Base-by-base conservation (phyloP, 306 rosid species). In the Ceratonia siliqua region DNA sequence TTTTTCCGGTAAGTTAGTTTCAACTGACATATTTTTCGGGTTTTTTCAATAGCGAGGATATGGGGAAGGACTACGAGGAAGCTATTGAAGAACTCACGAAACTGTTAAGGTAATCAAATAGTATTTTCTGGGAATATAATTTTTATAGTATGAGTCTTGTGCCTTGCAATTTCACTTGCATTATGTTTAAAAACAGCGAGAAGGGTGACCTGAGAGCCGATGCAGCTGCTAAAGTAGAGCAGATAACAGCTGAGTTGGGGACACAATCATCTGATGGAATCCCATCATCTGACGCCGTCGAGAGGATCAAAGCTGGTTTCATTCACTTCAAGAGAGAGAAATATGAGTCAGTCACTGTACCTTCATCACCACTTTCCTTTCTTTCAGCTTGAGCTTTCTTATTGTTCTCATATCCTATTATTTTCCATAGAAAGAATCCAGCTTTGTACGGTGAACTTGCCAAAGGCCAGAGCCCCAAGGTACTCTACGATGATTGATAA, bases 391-490 rank as follows among this genome's bases (percentile, higher is more conserved):
- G 69, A 38, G 43, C 46, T 72, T 79, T 72, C 81, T 74, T 9
- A 64, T 17, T 33, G 17, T 32, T 33, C 22, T 32, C 20, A 32
- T 32, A 38, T 45, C 3, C 15, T 14, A 2, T 41, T 48, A 21
- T 22, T 33, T 39, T 43, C 53, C 36, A 54, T 92, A 95, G 99
- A 77, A 85, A 72, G 63, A 92, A 82, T 35, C 98, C 99, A 17
- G 96, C 88, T 43, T 84, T 95, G 67, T 89, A 83, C 78, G 85
- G 85, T 20, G 98, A 95, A 80, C 98, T 95, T 62, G 92, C 99
- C 80, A 90, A 87, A 65, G 99, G 99, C 49, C 99, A 95, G 73
- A 80, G 89, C 74, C 99, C 99, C 81, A 84, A 80, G 97, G 98
- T 91, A 78, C 17, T n/a, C 0, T 58, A 21, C 54, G 53, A 70